Percentiles rank a stretch among this genome's conserved stretches.
These are phyloP conservation scores for Coemansia sp. DNA, from an alignment of 192 early-diverging fungal species.

Conservation along the genomic window DNA sequence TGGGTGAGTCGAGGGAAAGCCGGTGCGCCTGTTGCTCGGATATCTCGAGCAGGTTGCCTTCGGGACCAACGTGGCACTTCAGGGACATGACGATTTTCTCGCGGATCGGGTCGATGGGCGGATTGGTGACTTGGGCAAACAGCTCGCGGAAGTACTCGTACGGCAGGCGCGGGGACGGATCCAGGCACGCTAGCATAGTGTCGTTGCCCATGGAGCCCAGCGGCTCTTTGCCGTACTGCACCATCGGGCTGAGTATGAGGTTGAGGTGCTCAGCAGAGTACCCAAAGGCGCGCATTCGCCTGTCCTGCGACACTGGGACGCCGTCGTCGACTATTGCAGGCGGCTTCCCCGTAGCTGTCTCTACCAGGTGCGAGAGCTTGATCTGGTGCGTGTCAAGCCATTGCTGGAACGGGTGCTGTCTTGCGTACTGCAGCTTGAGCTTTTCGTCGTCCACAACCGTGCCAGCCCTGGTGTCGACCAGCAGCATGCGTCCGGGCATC, in stretches of 20 bases:
- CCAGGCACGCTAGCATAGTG: constrained; percentile 89
- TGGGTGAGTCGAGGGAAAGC: constrained; percentile 79
- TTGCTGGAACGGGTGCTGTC: constrained; percentile 67
- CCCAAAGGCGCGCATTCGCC: constrained; percentile 80
- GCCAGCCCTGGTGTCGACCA: constrained; percentile 92
- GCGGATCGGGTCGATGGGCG: constrained; percentile 98
- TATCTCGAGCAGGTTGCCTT: constrained; percentile 91
- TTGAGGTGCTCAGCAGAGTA: constrained; percentile 93
- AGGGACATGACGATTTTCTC: constrained; percentile 98
- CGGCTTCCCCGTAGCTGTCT: constrained; percentile 2
- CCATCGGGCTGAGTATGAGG: constrained; percentile 87
- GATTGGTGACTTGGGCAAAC: constrained; percentile 98
- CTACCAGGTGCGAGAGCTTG: constrained; percentile 59
- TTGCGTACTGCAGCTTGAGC: constrained; percentile 75
- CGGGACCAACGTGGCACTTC: constrained; percentile 89
- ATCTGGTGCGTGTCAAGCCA: constrained; percentile 89
- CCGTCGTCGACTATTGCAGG: constrained; percentile 51
- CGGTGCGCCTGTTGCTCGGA: constrained; percentile 73
- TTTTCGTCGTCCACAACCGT: constrained; percentile 87
- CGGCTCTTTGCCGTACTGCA: constrained; percentile 87
- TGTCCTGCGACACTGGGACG: constrained; percentile 65
- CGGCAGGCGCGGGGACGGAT: constrained; percentile 78
- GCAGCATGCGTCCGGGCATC: constrained; percentile 94
- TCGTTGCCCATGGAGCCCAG: constrained; percentile 99
- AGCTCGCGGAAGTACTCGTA: constrained; percentile 98